Conservation (phyloP, 2,329 filamentous ascomycete species). For the Exophiala bonariae region DNA sequence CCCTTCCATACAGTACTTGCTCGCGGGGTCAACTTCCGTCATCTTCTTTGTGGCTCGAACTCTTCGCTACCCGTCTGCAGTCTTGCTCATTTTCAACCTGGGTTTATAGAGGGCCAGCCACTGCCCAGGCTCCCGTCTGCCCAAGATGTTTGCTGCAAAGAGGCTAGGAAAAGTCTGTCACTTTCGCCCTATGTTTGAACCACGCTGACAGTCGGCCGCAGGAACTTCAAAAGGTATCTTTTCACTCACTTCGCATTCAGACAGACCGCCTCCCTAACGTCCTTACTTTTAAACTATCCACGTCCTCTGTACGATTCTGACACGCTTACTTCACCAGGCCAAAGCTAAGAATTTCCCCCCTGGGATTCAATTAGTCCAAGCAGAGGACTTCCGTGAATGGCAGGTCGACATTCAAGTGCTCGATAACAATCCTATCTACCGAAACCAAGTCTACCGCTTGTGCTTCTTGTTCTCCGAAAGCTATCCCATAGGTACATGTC, state of each 20-base stretch:
- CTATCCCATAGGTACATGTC: slow-evolving; percentile 80
- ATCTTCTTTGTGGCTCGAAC: too few species aligned
- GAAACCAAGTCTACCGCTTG: slow-evolving; percentile 74
- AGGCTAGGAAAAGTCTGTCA: slow-evolving; percentile 44
- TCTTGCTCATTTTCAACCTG: too few species aligned
- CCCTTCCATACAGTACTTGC: too few species aligned
- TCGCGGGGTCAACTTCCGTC: too few species aligned
- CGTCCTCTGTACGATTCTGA: slow-evolving; percentile 1
- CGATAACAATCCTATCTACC: slow-evolving; percentile 86
- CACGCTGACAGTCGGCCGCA: slow-evolving; percentile 32
- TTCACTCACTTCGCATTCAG: background rate
- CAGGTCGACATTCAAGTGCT: slow-evolving; percentile 87
- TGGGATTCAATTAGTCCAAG: slow-evolving; percentile 75
- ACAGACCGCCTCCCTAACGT: background rate
- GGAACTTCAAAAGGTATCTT: slow-evolving; percentile 57
- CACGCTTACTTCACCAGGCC: slow-evolving; percentile 41
- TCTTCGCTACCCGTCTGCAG: too few species aligned
- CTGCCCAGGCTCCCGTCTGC: too few species aligned
- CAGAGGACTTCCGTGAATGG: slow-evolving; percentile 87
- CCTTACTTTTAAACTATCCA: slow-evolving; percentile 1
- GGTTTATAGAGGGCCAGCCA: too few species aligned
- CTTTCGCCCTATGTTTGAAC: slow-evolving; percentile 9
- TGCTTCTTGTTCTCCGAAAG: slow-evolving; percentile 80
- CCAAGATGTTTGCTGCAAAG: slow-evolving; percentile 51
- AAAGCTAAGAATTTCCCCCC: slow-evolving; percentile 60